phyloP scores from a whole-genome alignment of 257 asterid genomes.

The Solanum infundibuliforme region DNA sequence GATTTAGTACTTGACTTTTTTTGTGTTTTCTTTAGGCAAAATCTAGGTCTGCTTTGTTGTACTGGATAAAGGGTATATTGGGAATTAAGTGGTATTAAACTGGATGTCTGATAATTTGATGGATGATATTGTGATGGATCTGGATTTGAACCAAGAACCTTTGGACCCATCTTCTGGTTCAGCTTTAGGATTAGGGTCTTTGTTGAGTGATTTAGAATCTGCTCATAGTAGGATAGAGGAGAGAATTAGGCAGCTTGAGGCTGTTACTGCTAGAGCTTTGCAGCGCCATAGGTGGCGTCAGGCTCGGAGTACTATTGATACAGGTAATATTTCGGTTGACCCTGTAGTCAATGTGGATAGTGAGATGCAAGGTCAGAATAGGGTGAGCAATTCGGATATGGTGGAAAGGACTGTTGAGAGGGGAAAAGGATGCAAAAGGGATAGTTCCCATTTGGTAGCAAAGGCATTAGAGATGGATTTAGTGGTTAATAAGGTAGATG shows the following conservation, averaged over 20 bases:
- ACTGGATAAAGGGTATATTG: slow-evolving; percentile 10
- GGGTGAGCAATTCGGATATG: slow-evolving; percentile 4
- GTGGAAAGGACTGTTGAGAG: slow-evolving; percentile 25
- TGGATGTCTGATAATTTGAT: slow-evolving; percentile 43
- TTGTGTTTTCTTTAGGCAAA: background rate
- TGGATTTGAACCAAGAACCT: slow-evolving; percentile 79
- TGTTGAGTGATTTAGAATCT: slow-evolving; percentile 43
- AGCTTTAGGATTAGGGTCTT: slow-evolving; percentile 33
- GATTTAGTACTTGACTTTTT: background rate
- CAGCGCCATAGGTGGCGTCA: slow-evolving; percentile 61
- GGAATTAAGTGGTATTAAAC: slow-evolving; percentile 7
- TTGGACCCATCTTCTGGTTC: slow-evolving; percentile 29
- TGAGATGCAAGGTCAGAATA: slow-evolving; percentile 19
- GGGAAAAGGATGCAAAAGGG: slow-evolving; percentile 45
- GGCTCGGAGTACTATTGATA: slow-evolving; percentile 22
- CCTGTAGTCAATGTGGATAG: slow-evolving; percentile 10
- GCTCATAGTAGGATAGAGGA: slow-evolving; percentile 60
- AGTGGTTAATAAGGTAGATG: slow-evolving; percentile 34
- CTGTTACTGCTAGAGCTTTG: slow-evolving; percentile 65
- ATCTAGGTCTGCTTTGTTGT: background rate
- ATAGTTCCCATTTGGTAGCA: slow-evolving; percentile 69
- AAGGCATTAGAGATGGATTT: slow-evolving; percentile 55
- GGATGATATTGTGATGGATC: slow-evolving; percentile 52
- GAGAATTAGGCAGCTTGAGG: slow-evolving; percentile 75
- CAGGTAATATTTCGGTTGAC: slow-evolving; percentile 14